These are phyloP conservation scores for Tulasnella sp. DNA, from an alignment of 768 basidiomycete species.

Conservation along the genomic window DNA sequence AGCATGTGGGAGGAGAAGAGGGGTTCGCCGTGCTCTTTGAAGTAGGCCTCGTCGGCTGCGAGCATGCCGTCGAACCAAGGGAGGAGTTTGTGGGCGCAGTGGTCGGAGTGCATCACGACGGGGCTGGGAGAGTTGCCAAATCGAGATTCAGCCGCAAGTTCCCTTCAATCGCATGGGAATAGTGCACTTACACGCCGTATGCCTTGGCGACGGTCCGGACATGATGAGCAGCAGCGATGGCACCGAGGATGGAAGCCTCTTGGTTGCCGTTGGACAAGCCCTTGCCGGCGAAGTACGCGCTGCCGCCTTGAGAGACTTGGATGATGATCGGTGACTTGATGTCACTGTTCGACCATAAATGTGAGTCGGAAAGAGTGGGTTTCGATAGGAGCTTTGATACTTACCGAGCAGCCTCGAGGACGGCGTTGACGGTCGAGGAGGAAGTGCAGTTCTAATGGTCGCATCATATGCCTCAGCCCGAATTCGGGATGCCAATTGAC, in stretches of 20 bases:
- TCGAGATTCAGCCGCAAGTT: background rate
- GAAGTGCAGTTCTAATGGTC: slow-evolving; percentile 84
- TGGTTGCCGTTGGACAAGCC: slow-evolving; percentile 93
- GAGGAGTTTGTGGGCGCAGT: slow-evolving; percentile 96
- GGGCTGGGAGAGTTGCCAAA: slow-evolving; percentile 51
- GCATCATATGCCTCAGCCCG: slow-evolving; percentile 3
- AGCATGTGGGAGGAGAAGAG: slow-evolving; percentile 49
- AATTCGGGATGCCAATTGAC: slow-evolving; percentile 27
- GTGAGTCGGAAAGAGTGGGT: background rate
- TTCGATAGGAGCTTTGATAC: slow-evolving; percentile 12
- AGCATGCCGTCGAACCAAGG: slow-evolving; percentile 99
- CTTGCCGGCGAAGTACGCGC: slow-evolving; percentile 95
- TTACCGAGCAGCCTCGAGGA: slow-evolving; percentile 91
- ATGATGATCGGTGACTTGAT: slow-evolving; percentile 97
- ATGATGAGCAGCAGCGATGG: slow-evolving; percentile 88
- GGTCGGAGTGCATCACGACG: slow-evolving; percentile 96
- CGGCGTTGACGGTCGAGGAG: slow-evolving; percentile 90
- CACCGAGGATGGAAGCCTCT: slow-evolving; percentile 91
- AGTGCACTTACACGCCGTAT: slow-evolving; percentile 79
- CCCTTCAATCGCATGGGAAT: slow-evolving; percentile 6
- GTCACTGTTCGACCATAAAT: slow-evolving; percentile 51
- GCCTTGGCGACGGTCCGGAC: slow-evolving; percentile 79
- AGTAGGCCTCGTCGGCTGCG: slow-evolving; percentile 90
- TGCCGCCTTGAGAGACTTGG: slow-evolving; percentile 95
- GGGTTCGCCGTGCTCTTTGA: slow-evolving; percentile 61